Conservation (phyloP, 1,284 basidiomycete species). For the Puccinia coronata region DNA sequence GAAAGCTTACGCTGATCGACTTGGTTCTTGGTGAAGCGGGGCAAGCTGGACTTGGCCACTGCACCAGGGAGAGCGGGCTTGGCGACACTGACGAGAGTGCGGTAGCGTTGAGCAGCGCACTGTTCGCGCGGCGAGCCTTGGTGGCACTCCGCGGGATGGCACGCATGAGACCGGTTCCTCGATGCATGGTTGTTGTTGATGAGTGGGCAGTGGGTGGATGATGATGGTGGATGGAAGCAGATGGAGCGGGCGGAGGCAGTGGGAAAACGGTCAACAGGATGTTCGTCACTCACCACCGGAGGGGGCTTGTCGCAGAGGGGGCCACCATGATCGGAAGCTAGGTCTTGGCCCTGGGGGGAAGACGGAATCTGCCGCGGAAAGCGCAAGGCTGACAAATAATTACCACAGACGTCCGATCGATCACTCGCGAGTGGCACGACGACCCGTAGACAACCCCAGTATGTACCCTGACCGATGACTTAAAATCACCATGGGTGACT, state of each 20-base stretch:
- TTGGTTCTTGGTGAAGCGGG: constrained; percentile 26
- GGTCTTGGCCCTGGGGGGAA: constrained; percentile 1
- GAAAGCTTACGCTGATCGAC: constrained; percentile 43
- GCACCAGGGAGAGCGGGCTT: constrained; percentile 31
- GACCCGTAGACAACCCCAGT: neutral
- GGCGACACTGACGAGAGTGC: constrained; percentile 31
- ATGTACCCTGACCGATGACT: no score
- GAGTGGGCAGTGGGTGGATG: neutral
- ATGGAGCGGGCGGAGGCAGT: neutral
- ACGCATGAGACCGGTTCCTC: constrained; percentile 47
- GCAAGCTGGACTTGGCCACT: constrained; percentile 20
- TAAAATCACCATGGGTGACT: no score
- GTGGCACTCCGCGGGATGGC: constrained; percentile 44
- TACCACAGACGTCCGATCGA: neutral
- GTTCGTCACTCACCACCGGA: neutral
- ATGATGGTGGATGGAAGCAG: neutral
- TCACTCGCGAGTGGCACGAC: no score
- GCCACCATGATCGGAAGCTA: neutral
- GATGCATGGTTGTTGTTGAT: constrained; percentile 31
- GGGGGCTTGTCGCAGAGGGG: neutral
- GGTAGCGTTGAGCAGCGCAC: constrained; percentile 40
- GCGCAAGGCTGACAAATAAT: neutral
- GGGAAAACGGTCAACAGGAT: neutral
- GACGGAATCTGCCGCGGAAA: neutral
- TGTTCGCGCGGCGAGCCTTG: constrained; percentile 49